phyloP scores from a whole-genome alignment of 2,329 filamentous ascomycete species.

The Alternaria atra region DNA sequence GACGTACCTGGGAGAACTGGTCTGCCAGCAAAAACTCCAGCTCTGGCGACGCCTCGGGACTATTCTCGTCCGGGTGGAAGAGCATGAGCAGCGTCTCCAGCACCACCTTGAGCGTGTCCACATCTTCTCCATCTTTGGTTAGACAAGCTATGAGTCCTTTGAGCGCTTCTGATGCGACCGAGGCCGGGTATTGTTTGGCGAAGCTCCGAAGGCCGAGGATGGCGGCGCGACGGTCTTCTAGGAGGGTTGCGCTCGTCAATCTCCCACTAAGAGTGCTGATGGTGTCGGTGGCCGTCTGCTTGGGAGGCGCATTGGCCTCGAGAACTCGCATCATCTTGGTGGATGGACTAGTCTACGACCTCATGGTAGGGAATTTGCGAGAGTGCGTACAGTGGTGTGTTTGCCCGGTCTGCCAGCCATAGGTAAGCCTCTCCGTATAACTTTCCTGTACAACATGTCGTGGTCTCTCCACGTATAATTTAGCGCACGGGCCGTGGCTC shows the following conservation, averaged over 20 bases:
- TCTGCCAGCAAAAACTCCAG: conserved; percentile 96
- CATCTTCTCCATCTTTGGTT: conserved; percentile 88
- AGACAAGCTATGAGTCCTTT: conserved; percentile 86
- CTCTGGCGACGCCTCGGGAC: conserved; percentile 91
- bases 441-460: neutral
- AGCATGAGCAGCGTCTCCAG: conserved; percentile 95
- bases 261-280: conserved; percentile 90
- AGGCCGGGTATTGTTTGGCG: conserved; percentile 94
- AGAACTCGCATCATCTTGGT: conserved; percentile 63
- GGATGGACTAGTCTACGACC: conserved; percentile 22
- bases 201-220: conserved; percentile 95
- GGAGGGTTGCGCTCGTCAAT: conserved; percentile 84
- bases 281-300: conserved; percentile 94
- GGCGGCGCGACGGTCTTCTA: conserved; percentile 92
- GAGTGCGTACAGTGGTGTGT: neutral
- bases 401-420: neutral
- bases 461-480: conserved; percentile 32
- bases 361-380: conserved; percentile 24
- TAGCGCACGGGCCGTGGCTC: conserved; percentile 23
- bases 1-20: conserved; percentile 86
- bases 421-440: neutral
- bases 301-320: conserved; percentile 80
- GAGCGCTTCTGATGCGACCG: conserved; percentile 91
- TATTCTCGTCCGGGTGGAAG: conserved; percentile 74
- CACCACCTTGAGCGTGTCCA: conserved; percentile 94